phyloP scores from a whole-genome alignment of 768 basidiomycete genomes.

The Chlorophyllum brunneum region DNA sequence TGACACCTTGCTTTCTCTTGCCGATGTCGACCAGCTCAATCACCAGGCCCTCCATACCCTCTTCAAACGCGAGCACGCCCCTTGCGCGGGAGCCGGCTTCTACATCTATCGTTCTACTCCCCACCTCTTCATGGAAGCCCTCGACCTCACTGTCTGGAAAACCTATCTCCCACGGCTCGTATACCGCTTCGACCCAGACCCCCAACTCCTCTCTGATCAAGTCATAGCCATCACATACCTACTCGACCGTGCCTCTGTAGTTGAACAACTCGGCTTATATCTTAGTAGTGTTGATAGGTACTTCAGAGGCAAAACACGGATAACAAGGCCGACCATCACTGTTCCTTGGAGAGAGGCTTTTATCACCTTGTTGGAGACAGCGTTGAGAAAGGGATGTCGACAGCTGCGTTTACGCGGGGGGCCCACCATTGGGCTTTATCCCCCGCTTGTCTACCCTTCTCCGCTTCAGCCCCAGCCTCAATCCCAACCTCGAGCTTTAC shows the following conservation, averaged over 20 bases:
- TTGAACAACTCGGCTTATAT: not conserved
- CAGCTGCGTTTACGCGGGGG: not conserved
- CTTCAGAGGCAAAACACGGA: not conserved
- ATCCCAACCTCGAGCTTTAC: no score
- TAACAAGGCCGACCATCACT: not conserved
- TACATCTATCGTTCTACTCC: not conserved
- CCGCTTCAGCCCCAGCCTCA: no score
- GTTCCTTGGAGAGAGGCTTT: not conserved
- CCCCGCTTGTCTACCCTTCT: no score
- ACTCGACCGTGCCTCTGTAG: not conserved
- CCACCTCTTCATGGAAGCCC: not conserved
- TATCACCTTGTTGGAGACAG: not conserved
- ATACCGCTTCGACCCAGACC: not conserved
- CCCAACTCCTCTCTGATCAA: not conserved
- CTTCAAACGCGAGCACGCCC: not conserved
- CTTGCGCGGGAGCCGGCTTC: not conserved
- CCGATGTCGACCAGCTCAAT: not conserved
- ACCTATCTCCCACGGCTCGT: not conserved
- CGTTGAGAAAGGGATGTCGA: not conserved
- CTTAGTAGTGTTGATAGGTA: constrained; percentile 4
- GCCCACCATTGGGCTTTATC: not conserved
- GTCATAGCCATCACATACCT: not conserved
- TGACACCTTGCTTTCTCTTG: not conserved
- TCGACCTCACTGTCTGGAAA: constrained; percentile 1
- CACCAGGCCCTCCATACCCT: not conserved